phyloP scores from a whole-genome alignment of 108 stramenopile species.

The Nannochloropsis oceanica region DNA sequence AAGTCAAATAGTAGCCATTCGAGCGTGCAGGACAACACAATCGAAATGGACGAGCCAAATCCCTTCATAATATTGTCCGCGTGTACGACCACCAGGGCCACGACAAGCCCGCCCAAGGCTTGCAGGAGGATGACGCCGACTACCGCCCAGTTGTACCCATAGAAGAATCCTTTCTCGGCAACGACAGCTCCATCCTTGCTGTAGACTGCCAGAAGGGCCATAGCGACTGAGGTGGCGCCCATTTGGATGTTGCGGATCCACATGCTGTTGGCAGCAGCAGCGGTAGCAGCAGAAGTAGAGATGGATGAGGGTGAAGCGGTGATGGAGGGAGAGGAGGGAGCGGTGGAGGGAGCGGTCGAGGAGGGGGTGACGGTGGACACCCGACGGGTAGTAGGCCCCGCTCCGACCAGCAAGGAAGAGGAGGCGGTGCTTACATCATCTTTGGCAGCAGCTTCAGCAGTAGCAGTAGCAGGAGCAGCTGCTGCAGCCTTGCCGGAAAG shows the following conservation, averaged over 20 bases:
- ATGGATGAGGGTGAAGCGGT: no score
- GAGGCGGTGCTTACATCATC: background rate
- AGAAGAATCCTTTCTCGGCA: constrained; percentile 60
- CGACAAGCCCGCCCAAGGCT: constrained; percentile 85
- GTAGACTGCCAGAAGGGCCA: constrained; percentile 56
- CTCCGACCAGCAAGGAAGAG: background rate
- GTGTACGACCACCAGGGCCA: constrained; percentile 90
- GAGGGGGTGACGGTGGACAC: background rate
- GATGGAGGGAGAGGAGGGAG: no score
- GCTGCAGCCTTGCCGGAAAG: no score
- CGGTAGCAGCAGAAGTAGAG: background rate
- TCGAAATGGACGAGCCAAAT: constrained; percentile 84
- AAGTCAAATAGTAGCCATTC: constrained; percentile 77
- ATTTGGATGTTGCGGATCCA: constrained; percentile 95
- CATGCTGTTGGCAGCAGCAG: constrained; percentile 45
- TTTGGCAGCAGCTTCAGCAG: no score
- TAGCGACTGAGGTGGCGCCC: constrained; percentile 72
- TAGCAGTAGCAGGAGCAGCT: no score
- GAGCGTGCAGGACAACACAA: constrained; percentile 69
- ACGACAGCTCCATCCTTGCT: constrained; percentile 50
- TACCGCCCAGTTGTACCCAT: constrained; percentile 40
- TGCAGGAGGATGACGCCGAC: constrained; percentile 41
- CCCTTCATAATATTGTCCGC: constrained; percentile 92
- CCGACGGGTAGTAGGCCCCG: background rate
- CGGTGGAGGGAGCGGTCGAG: background rate